These are phyloP conservation scores for Metarhizium rileyi DNA, from an alignment of 2,329 filamentous ascomycete genomes.

Conservation along the genomic window DNA sequence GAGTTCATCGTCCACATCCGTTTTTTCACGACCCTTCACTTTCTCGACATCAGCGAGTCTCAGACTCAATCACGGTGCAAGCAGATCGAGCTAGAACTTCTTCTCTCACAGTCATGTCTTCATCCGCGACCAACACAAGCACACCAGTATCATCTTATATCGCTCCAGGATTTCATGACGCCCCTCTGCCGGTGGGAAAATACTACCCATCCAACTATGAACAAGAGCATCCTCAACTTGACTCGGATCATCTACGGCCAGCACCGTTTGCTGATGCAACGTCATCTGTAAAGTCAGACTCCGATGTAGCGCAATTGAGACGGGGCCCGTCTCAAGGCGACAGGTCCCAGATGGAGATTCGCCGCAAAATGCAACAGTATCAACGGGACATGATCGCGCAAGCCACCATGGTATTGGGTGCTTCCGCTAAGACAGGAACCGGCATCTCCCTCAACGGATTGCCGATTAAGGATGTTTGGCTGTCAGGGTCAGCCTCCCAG, in stretches of 20 bases:
- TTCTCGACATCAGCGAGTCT: slow-evolving; percentile 25
- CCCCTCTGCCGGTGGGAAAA: slow-evolving; percentile 46
- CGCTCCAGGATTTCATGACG: slow-evolving; percentile 38
- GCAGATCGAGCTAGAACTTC: slow-evolving; percentile 12
- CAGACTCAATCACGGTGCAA: slow-evolving; percentile 19
- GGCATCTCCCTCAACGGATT: slow-evolving; percentile 25
- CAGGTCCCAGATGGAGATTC: slow-evolving; percentile 31
- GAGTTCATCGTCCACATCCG: slow-evolving; percentile 40
- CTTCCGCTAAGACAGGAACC: slow-evolving; percentile 15
- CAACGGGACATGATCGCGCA: slow-evolving; percentile 53
- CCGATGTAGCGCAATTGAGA: slow-evolving; percentile 18
- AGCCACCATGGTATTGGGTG: slow-evolving; percentile 34
- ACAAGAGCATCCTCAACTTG: slow-evolving; percentile 15
- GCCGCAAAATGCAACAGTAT: slow-evolving; percentile 45
- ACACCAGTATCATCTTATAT: slow-evolving; percentile 42
- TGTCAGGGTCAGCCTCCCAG: slow-evolving; percentile 27
- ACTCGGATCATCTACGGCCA: slow-evolving; percentile 9
- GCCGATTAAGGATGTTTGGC: slow-evolving; percentile 27
- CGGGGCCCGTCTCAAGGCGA: slow-evolving; percentile 8
- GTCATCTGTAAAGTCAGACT: slow-evolving; percentile 25
- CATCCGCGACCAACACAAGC: slow-evolving; percentile 18
- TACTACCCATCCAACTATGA: slow-evolving; percentile 56
- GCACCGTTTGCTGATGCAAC: slow-evolving; percentile 16
- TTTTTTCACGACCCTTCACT: slow-evolving; percentile 35
- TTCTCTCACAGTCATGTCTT: slow-evolving; percentile 12